Base-by-base conservation (phyloP, 495 filamentous ascomycete species). In the Rhypophila decipiens region DNA sequence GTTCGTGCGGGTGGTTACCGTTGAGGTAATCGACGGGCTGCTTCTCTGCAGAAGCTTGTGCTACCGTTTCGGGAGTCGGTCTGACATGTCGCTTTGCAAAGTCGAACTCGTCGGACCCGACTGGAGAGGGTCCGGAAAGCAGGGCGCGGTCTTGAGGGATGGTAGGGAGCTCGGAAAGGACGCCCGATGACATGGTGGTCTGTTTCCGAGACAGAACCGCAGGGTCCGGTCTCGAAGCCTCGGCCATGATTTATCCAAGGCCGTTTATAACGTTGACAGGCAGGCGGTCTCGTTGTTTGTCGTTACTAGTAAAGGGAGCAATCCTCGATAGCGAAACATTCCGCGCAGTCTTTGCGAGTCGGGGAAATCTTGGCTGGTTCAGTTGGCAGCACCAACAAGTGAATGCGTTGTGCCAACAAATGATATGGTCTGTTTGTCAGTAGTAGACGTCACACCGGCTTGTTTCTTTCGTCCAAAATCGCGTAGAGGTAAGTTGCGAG, bases 11-110 rank as follows among this genome's bases (percentile, higher is more conserved):
- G 21, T 53, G 37, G 2, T 64, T 68, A 22, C 66, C 65, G 51
- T 75, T 74, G 24, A 73, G 39, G 49, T 75, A 70, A 52, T 77
- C 72, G 7, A 51, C 17, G 3, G 71, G 46, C 19, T 68, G 62
- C 18, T 54, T 45, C 37, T 59, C 52, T 20, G 51, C 15, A 7
- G 36, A 18, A n/a, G 34, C 44, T 29, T 53, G 45, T 17, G 34
- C 39, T n/a, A n/a, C n/a, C n/a, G n/a, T n/a, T n/a, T n/a, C n/a
- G 12, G 46, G 40, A 8, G 50, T n/a, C 3, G 53, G 53, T 42
- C 42, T 38, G 21, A n/a, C 2, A 19, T 56, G 44, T 42, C 50
- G 52, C 17, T 52, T 45, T 21, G 62, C 62, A 33, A 65, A 65
- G 41, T 65, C 62, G 48, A 61, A 56, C 18, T 59, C 40, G 50